A percentile compares a stretch with the other conserved stretches of the same genome.
Evolutionary conservation across 2,329 filamentous ascomycete genomes (phyloP).

Genomic region (Claviceps maximensis): DNA sequence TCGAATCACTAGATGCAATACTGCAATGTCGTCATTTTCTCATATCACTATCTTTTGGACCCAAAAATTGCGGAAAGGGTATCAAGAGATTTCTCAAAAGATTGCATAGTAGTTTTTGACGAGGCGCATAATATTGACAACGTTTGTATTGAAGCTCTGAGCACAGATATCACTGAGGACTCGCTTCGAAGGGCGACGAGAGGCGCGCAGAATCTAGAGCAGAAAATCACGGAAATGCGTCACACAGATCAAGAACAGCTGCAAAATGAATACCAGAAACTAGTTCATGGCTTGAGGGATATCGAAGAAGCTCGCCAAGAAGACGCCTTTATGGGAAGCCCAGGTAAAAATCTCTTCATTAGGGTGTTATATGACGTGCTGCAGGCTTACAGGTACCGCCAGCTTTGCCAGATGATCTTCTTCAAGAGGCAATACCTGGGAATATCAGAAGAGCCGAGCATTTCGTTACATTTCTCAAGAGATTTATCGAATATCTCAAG

Average conservation of each 20-base stretch:
- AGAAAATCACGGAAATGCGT: conserved; percentile 87
- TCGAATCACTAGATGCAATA: conserved; percentile 64
- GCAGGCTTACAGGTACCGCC: conserved; percentile 9
- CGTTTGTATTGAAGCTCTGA: conserved; percentile 94
- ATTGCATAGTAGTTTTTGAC: conserved; percentile 97
- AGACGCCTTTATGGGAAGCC: conserved; percentile 95
- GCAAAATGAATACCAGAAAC: conserved; percentile 87
- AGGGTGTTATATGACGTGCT: not conserved
- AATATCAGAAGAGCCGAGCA: conserved; percentile 95
- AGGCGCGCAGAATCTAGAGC: conserved; percentile 81
- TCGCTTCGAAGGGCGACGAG: conserved; percentile 81
- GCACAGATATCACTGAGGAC: conserved; percentile 93
- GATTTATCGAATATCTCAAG: conserved; percentile 95
- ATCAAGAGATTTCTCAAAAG: conserved; percentile 89
- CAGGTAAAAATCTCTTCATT: conserved; percentile 28
- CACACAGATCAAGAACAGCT: conserved; percentile 89
- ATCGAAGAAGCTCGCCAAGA: conserved; percentile 84
- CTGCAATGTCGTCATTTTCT: conserved; percentile 99
- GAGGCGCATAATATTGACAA: conserved; percentile 99
- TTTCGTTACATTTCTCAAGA: conserved; percentile 85
- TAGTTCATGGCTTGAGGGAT: conserved; percentile 81
- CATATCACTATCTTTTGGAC: conserved; percentile 94
- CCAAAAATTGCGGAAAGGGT: conserved; percentile 95
- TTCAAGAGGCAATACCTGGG: conserved; percentile 91
- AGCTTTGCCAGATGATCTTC: conserved; percentile 80